Base-by-base conservation (phyloP, 164 flowering plant species). In the Liriodendron chinense region DNA sequence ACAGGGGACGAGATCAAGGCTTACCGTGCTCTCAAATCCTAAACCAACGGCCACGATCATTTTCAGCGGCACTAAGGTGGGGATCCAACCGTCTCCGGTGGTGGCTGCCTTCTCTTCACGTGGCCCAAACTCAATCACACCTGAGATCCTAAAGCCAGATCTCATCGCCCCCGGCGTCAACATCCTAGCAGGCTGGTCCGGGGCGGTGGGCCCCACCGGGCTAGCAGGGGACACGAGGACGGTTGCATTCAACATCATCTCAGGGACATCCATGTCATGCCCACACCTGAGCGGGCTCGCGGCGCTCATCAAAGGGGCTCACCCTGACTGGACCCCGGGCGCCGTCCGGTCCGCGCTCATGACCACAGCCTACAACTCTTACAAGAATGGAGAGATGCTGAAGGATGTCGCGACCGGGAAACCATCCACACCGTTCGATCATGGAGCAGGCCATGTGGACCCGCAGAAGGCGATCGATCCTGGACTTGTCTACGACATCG, bases 191-290 rank as follows among this genome's bases (percentile, higher is more conserved):
- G 94, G 91, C 9, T 94, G 98, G 98, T 83, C 94, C 0, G 91
- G 89, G 0, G 78, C 77, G 26, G 84, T 72, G 9, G 89, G 91
- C 20, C 98, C 98, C 7, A 88, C 94, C 0, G 93, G 89, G 10
- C 72, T 91, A 63, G 16, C 71, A 0, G 70, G 9, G 2, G 98
- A 94, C 75, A 78, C 68, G 1, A 80, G 98, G 62, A 82, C 81
- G 1, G 92, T 89, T 8, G 78, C 48, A 47, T 94, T 89, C 85
- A 92, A 89, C 85, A 90, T 92, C 47, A 81, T 94, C 23, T 93
- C 98, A 0, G 98, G 98, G 1, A 94, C 98, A 47, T 94, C 98
- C 7, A 94, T 94, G 98, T 85, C 98, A n/a, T 91, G 97, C 78
- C 98, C 98, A 1, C 98, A 94, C 56, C 80, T 89, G 28, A 86